phyloP scores from a whole-genome alignment of 768 basidiomycete genomes.

The Hygrophorus russula region DNA sequence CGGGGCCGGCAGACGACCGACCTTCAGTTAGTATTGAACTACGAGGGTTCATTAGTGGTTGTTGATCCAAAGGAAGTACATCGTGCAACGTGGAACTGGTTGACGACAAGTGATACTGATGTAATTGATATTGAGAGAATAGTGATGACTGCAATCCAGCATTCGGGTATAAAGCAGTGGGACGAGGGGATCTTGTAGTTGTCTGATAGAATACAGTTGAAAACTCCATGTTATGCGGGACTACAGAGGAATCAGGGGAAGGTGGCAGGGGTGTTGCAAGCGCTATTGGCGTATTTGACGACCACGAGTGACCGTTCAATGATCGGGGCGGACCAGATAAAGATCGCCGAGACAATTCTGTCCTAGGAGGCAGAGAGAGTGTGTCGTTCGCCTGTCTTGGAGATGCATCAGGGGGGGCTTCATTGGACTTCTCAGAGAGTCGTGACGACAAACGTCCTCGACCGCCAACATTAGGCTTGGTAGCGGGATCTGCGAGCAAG shows the following conservation, averaged over 20 bases:
- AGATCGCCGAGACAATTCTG: constrained; percentile 30
- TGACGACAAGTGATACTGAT: constrained; percentile 17
- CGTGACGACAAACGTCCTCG: constrained; percentile 8
- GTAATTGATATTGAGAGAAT: constrained; percentile 28
- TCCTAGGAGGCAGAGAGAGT: constrained; percentile 19
- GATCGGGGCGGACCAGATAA: constrained; percentile 32
- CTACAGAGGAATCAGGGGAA: constrained; percentile 33
- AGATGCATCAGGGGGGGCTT: constrained; percentile 12
- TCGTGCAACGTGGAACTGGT: constrained; percentile 25
- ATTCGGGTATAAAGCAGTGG: constrained; percentile 35
- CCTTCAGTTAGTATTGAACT: constrained; percentile 10
- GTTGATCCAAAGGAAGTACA: constrained; percentile 30
- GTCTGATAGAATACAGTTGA: constrained; percentile 66
- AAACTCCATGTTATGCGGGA: constrained; percentile 27
- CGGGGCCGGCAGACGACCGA: constrained; percentile 22
- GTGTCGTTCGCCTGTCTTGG: constrained; percentile 15
- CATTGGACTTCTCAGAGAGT: constrained; percentile 14
- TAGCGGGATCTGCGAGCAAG: constrained; percentile 9
- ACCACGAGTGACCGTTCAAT: constrained; percentile 26
- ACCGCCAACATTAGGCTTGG: constrained; percentile 4
- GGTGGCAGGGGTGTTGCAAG: constrained; percentile 33
- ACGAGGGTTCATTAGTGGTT: constrained; percentile 26
- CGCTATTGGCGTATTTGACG: constrained; percentile 26
- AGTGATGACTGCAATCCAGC: constrained; percentile 30
- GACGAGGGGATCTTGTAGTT: constrained; percentile 35